phyloP scores from a whole-genome alignment of 2,329 filamentous ascomycete species.

The Xylaria multiplex region DNA sequence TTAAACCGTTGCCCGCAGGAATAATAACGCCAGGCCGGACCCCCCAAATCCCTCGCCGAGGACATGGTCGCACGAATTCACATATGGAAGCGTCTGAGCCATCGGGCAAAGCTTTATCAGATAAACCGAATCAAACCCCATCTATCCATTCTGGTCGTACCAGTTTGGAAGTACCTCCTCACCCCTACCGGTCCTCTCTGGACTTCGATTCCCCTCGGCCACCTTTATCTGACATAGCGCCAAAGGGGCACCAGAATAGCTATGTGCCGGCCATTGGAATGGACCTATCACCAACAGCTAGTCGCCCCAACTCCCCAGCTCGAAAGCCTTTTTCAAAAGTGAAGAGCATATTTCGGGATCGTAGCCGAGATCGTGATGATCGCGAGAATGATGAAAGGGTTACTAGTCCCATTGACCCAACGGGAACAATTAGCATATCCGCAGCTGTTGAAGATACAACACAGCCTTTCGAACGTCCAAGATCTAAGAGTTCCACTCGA shows the following conservation, averaged over 20 bases:
- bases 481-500: constrained; percentile 54
- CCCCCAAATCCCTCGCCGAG: constrained; percentile 30
- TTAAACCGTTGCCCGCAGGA: constrained; percentile 49
- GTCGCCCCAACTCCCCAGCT: constrained; percentile 70
- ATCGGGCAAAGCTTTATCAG: constrained; percentile 35
- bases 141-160: constrained; percentile 51
- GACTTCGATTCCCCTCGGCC: constrained; percentile 60
- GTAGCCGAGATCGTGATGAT: constrained; percentile 58
- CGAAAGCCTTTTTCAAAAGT: constrained; percentile 68
- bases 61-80: constrained; percentile 36
- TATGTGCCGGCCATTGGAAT: constrained; percentile 69
- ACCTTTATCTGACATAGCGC: constrained; percentile 63
- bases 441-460: constrained; percentile 46
- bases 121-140: constrained; percentile 42
- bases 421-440: constrained; percentile 42
- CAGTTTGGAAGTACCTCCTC: constrained; percentile 62
- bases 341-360: constrained; percentile 66
- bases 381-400: constrained; percentile 51
- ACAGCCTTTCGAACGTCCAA: constrained; percentile 44
- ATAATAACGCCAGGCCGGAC: constrained; percentile 47
- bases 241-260: constrained; percentile 55
- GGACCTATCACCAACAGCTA: constrained; percentile 71
- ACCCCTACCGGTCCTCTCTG: constrained; percentile 52
- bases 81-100: constrained; percentile 39
- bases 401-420: constrained; percentile 45